Evolutionary conservation across 441 rosid genomes (phyloP), one percentile per base, ranked within the genome.

Genomic region (Eruca vesicaria): DNA sequence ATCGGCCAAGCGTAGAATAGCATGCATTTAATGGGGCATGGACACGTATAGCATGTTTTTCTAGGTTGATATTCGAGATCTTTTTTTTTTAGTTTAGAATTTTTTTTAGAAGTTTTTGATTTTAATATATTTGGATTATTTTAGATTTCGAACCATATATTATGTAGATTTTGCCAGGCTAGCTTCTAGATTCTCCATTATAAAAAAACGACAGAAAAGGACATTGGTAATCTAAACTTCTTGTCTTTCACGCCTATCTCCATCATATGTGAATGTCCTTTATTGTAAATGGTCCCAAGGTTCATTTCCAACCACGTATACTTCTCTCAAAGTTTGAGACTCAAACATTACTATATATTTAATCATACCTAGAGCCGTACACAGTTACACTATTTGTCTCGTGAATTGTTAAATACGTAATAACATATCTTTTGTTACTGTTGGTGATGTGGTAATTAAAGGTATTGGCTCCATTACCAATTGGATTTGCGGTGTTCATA

Each of bases 391-490:
- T 69, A 32, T 71, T 20, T 63, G 41, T 63, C 65, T 78, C 26
- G 67, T 55, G 21, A 50, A 53, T 16, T 5, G 28, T 23, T 2
- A 23, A 28, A 11, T 36, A 10, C 10, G 12, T 38, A 38, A 41
- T 41, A 73, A 38, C 63, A 63, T 63, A 58, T 26, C 8, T 33
- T 59, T 15, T 71, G 32, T 21, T 36, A 9, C 53, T 72, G 35
- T 33, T 28, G 36, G 28, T 57, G 79, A 33, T 61, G 15, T 36
- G 35, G 20, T 20, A 3, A 69, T 2, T 43, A 19, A 63, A 93
- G 98, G 93, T 94, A 21, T 83, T 94, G 89, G 98, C 98, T 76
- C 98, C 97, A 48, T 93, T 94, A 14, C 98, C 98, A 16, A 94
- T 94, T 69, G 97, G 97, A 29, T 90, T 93, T 71, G 89, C 98